phyloP scores from a whole-genome alignment of 148 eudicot species.

The Chenopodium formosanum region DNA sequence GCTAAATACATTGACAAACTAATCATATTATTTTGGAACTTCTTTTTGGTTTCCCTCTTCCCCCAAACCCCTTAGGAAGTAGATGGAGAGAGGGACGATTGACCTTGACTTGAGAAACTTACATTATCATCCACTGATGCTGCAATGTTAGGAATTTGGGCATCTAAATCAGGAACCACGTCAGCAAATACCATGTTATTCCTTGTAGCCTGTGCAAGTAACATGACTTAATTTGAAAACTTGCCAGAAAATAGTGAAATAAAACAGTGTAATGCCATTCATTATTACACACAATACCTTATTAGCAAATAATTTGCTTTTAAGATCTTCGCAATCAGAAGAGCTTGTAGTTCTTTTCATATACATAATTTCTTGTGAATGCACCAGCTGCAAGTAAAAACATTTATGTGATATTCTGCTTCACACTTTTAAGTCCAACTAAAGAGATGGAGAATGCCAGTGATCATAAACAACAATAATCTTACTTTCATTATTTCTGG shows the following conservation, averaged over 20 bases:
- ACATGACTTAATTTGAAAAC: constrained; percentile 6
- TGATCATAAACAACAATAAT: not conserved
- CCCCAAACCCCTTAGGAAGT: not conserved
- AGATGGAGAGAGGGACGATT: not conserved
- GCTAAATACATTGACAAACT: not conserved
- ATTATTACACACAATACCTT: constrained; percentile 42
- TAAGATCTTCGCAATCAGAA: constrained; percentile 65
- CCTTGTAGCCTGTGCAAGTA: constrained; percentile 40
- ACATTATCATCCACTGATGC: constrained; percentile 29
- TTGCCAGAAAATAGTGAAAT: not conserved
- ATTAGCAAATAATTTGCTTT: constrained; percentile 46
- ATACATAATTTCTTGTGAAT: constrained; percentile 52
- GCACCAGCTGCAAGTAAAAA: constrained; percentile 57
- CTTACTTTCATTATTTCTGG: constrained; percentile 85
- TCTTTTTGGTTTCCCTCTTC: too few relatives aligned
- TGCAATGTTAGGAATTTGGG: constrained; percentile 22
- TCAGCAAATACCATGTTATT: constrained; percentile 36
- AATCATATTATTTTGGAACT: not conserved
- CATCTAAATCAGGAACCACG: constrained; percentile 37
- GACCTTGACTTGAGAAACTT: constrained; percentile 13
- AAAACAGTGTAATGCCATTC: not conserved
- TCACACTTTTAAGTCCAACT: not conserved
- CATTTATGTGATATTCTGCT: not conserved
- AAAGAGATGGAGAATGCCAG: constrained; percentile 4
- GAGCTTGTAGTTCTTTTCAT: constrained; percentile 52